These are phyloP conservation scores for Triticum turgidum DNA, from an alignment of 176 grass and related monocot genomes.

Conservation along the genomic window DNA sequence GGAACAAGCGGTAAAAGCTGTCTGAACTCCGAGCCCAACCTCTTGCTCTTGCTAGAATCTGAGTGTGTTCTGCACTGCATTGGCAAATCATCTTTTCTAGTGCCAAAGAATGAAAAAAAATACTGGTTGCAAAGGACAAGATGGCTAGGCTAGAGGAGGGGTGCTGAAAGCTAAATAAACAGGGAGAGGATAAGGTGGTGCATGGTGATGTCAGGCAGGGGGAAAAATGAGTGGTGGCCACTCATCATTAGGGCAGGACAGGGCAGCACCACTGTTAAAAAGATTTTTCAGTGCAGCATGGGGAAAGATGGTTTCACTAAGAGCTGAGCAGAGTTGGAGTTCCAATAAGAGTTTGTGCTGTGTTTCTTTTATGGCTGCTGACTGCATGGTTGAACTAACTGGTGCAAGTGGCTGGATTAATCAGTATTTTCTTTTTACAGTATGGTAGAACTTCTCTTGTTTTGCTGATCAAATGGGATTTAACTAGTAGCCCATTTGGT, in stretches of 20 bases:
- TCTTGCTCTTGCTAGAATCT: neutral
- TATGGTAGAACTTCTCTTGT: neutral
- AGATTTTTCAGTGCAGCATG: slow-evolving; percentile 18
- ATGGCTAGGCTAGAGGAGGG: neutral
- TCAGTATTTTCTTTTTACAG: neutral
- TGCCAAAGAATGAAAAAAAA: neutral
- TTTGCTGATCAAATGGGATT: neutral
- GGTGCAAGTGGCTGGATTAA: neutral
- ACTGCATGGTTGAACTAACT: neutral
- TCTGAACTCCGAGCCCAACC: slow-evolving; percentile 21
- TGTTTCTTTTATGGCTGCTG: neutral
- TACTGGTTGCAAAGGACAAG: neutral
- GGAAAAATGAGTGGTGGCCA: slow-evolving; percentile 34
- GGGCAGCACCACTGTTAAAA: slow-evolving; percentile 26
- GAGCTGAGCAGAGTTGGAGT: slow-evolving; percentile 26
- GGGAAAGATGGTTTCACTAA: slow-evolving; percentile 7
- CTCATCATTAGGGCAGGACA: slow-evolving; percentile 1
- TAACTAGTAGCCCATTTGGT: slow-evolving; percentile 3
- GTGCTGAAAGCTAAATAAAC: slow-evolving; percentile 5
- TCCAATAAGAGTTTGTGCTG: neutral
- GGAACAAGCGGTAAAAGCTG: neutral
- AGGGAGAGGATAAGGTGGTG: slow-evolving; percentile 52
- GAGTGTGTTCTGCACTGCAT: slow-evolving; percentile 16
- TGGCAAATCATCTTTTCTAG: neutral
- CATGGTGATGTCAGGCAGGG: slow-evolving; percentile 21